Percentiles rank a stretch among this genome's conserved stretches.
These are phyloP conservation scores for Pestalotiopsis sp. DNA, from an alignment of 2,329 filamentous ascomycete genomes.

Conservation along the genomic window DNA sequence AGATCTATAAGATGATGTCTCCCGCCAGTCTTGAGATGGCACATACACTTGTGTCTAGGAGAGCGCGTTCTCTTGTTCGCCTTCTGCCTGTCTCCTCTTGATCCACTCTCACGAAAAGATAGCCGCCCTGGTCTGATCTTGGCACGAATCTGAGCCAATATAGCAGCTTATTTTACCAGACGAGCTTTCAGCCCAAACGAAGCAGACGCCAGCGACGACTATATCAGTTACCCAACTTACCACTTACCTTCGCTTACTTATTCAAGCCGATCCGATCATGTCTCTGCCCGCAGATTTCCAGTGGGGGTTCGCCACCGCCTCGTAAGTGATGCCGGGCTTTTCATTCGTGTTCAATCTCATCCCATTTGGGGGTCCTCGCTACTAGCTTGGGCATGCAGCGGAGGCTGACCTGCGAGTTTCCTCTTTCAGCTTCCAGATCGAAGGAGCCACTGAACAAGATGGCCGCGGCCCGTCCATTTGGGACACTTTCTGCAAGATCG, in stretches of 20 bases:
- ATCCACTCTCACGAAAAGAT: background rate
- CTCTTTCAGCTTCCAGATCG: conserved; percentile 76
- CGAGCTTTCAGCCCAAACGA: conserved; percentile 29
- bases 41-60: conserved; percentile 13
- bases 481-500: conserved; percentile 83
- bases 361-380: background rate
- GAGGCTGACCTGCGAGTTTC: conserved; percentile 22
- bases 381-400: conserved; percentile 10
- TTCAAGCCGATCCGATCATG: conserved; percentile 39
- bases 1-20: conserved; percentile 25
- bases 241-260: conserved; percentile 14
- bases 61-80: conserved; percentile 15
- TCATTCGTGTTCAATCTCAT: background rate
- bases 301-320: conserved; percentile 81
- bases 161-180: conserved; percentile 26
- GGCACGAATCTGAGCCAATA: conserved; percentile 15
- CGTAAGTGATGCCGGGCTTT: conserved; percentile 46
- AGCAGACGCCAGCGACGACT: conserved; percentile 19
- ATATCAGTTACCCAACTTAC: conserved; percentile 22
- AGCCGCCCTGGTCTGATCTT: conserved; percentile 7
- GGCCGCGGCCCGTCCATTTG: conserved; percentile 84
- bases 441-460: conserved; percentile 74
- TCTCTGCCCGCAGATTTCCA: conserved; percentile 70
- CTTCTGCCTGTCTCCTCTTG: conserved; percentile 11
- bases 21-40: background rate